These are phyloP conservation scores for Candida jianshihensis DNA, from an alignment of 805 yeast species.

Conservation along the genomic window DNA sequence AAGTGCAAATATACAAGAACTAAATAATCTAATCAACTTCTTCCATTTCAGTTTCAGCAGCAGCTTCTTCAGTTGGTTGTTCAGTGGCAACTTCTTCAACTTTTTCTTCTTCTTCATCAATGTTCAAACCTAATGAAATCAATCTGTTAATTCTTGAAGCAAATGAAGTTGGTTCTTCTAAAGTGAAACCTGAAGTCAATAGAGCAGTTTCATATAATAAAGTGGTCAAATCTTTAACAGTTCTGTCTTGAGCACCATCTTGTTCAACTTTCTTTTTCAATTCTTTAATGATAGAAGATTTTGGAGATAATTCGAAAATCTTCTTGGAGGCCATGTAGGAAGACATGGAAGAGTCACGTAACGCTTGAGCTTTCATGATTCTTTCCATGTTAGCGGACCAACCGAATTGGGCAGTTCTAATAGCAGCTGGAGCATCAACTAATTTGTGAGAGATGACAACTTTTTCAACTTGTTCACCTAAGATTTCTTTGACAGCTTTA, in stretches of 20 bases:
- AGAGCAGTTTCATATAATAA: slow-evolving; percentile 96
- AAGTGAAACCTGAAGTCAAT: slow-evolving; percentile 96
- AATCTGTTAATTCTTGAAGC: slow-evolving; percentile 98
- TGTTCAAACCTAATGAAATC: slow-evolving; percentile 95
- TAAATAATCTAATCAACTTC: slow-evolving; percentile 77
- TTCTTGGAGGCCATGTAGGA: slow-evolving; percentile 99
- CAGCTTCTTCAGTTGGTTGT: slow-evolving; percentile 48
- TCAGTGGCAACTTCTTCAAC: slow-evolving; percentile 40
- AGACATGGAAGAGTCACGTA: slow-evolving; percentile 97
- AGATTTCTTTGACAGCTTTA: slow-evolving; percentile 90
- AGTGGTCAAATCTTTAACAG: slow-evolving; percentile 95
- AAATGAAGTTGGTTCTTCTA: slow-evolving; percentile 97
- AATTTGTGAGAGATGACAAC: slow-evolving; percentile 97
- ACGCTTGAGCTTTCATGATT: slow-evolving; percentile 99
- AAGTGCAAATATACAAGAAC: not conserved
- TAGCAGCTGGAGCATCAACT: slow-evolving; percentile 99
- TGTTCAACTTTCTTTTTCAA: slow-evolving; percentile 93
- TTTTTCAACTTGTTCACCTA: slow-evolving; percentile 98
- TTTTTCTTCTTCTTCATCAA: slow-evolving; percentile 76
- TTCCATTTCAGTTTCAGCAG: slow-evolving; percentile 95
- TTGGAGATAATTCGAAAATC: slow-evolving; percentile 98
- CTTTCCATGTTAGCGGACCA: slow-evolving; percentile 99
- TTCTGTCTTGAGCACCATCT: slow-evolving; percentile 97
- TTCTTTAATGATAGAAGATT: slow-evolving; percentile 90
- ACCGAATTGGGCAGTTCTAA: slow-evolving; percentile 99